Conservation (phyloP, 2,329 filamentous ascomycete genomes). For the Erysiphe pulchra region DNA sequence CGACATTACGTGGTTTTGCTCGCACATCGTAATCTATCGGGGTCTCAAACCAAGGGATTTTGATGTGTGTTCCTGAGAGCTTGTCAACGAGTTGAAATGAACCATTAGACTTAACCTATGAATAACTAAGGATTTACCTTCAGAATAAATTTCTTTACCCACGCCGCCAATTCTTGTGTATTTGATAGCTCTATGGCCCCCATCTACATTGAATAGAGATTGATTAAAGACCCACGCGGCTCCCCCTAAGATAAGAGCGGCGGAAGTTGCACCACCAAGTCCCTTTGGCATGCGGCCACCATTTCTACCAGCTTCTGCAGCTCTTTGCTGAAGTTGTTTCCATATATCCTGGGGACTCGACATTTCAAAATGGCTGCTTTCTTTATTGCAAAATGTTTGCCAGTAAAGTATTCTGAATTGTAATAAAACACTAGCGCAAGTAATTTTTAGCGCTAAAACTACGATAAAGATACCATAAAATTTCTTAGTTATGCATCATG, state of each 20-base stretch:
- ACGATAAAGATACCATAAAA: too few species aligned
- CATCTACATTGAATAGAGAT: constrained; percentile 63
- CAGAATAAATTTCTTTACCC: constrained; percentile 80
- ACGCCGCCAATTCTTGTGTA: constrained; percentile 85
- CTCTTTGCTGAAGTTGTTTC: constrained; percentile 32
- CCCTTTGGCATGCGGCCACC: constrained; percentile 21
- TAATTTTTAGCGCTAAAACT: too few species aligned
- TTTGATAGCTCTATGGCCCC: constrained; percentile 97
- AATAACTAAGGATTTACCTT: constrained; percentile 33
- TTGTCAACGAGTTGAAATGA: background rate
- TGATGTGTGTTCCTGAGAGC: constrained; percentile 61
- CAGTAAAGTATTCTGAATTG: too few species aligned
- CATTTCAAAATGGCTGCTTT: constrained; percentile 5
- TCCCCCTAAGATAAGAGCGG: constrained; percentile 26
- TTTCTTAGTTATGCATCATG: too few species aligned
- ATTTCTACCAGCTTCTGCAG: constrained; percentile 27
- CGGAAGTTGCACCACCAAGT: constrained; percentile 24
- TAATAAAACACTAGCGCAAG: background rate
- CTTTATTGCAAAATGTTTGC: too few species aligned
- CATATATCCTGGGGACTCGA: constrained; percentile 38
- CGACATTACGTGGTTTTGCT: constrained; percentile 87
- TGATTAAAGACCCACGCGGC: constrained; percentile 26
- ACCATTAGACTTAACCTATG: background rate
- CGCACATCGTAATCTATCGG: constrained; percentile 94
- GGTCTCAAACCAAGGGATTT: constrained; percentile 92